Evolutionary conservation across 139 green algal genomes (phyloP).

Genomic region (Picochlorum sp.): DNA sequence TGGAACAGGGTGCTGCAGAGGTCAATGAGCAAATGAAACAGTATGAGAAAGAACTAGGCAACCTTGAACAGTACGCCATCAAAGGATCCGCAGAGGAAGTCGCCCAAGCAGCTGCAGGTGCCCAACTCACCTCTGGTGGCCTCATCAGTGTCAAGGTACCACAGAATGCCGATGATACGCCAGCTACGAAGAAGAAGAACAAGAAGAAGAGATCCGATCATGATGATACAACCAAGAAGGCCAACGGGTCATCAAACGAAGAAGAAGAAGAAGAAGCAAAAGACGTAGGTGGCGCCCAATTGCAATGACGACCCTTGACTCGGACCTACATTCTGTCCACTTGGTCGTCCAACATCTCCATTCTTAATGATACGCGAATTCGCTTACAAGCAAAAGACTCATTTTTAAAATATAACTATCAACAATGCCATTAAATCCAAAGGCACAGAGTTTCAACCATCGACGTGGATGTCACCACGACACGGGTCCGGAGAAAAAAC

Average conservation of each 20-base stretch:
- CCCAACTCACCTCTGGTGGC: conserved; percentile 19
- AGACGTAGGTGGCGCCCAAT: too few species aligned
- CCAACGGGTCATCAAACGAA: too few species aligned
- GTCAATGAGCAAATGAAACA: conserved; percentile 37
- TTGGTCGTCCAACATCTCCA: too few species aligned
- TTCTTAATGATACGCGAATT: too few species aligned
- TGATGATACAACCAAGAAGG: too few species aligned
- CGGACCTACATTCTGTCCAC: too few species aligned
- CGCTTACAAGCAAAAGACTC: too few species aligned
- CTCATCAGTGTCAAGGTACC: conserved; percentile 20
- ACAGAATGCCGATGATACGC: not conserved
- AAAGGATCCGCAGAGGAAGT: conserved; percentile 41
- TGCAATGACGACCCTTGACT: too few species aligned
- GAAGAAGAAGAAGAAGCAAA: too few species aligned
- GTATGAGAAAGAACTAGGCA: conserved; percentile 33
- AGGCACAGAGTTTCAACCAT: conserved; percentile 2
- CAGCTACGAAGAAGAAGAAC: not conserved
- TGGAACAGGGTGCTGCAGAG: conserved; percentile 66
- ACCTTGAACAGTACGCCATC: conserved; percentile 64
- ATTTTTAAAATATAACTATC: not conserved
- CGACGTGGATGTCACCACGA: not conserved
- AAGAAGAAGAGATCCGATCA: conserved; percentile 2
- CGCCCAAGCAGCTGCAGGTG: conserved; percentile 31
- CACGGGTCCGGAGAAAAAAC: not conserved
- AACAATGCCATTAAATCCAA: conserved; percentile 3